Evolutionary conservation across 164 flowering plant genomes (phyloP).

Genomic region (Protea cynaroides): DNA sequence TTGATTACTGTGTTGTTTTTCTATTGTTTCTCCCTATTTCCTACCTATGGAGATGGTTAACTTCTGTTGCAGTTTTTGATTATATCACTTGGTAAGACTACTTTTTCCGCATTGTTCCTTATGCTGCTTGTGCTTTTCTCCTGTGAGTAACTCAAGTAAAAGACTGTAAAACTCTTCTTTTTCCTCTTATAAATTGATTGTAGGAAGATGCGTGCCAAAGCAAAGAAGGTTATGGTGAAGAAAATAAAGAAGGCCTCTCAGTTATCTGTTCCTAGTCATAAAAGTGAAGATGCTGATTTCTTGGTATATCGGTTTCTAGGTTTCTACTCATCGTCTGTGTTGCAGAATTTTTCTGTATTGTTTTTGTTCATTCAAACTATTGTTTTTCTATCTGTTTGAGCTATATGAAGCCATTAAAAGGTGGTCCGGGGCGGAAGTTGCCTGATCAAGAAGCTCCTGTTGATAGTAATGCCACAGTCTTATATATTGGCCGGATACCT

Average conservation of each 20-base stretch:
- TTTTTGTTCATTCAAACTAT: not conserved
- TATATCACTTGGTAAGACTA: too few relatives aligned
- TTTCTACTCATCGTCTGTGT: not conserved
- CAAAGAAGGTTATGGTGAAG: slow-evolving; percentile 27
- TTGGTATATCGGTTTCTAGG: slow-evolving; percentile 28
- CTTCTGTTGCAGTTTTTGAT: too few relatives aligned
- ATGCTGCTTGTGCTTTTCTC: too few relatives aligned
- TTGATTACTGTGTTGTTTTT: too few relatives aligned
- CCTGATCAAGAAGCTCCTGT: slow-evolving; percentile 20
- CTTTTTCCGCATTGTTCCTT: too few relatives aligned
- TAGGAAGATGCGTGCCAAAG: slow-evolving; percentile 22
- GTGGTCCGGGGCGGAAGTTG: slow-evolving; percentile 60
- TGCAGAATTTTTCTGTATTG: not conserved
- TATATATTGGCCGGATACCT: slow-evolving; percentile 86
- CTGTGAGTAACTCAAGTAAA: too few relatives aligned
- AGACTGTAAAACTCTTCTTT: too few relatives aligned
- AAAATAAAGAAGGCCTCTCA: slow-evolving; percentile 20
- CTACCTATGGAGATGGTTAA: too few relatives aligned
- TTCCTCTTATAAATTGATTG: not conserved
- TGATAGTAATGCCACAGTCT: slow-evolving; percentile 49
- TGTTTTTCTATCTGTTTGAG: not conserved
- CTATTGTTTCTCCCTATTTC: too few relatives aligned
- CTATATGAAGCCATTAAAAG: slow-evolving; percentile 61
- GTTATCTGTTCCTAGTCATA: slow-evolving; percentile 8
- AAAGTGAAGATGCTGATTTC: slow-evolving; percentile 36